Evolutionary conservation across 2,329 filamentous ascomycete species (phyloP), one percentile per base, ranked within the genome.

Genomic region (Trichoderma sp.): DNA sequence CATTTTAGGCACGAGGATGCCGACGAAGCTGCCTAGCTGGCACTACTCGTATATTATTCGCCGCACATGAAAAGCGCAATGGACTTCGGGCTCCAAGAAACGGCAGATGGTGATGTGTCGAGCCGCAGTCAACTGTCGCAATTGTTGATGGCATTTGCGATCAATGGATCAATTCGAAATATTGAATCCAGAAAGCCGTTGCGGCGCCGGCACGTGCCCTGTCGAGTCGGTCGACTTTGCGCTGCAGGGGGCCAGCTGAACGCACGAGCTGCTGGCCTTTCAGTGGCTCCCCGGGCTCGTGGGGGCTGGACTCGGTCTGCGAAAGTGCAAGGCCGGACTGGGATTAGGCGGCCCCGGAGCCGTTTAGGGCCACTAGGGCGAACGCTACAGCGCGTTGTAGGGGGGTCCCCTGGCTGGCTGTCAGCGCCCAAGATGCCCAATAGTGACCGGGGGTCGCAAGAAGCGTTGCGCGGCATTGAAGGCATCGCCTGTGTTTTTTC

Each of bases 241-340:
- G 57, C 57, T 62, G 63, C 70, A 71, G 64, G 62, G 62, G 70
- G 47, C 9, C 61, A 28, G 57, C 53, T 53, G 21, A 14, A 30
- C 34, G 56, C 14, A 56, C 65, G 56, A 61, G 53, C 36, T 63
- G 39, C 43, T 63, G 62, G 47, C 36, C 26, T 63, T 30, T 21
- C n/a, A 53, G 34, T 47, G 56, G 32, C 24, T 62, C 58, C 39
- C 57, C 39, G 67, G 67, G 26, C 26, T n/a, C 34, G 71, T 70
- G 71, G 71, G 71, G 71, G 71, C 71, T 70, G 51, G 43, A 34
- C 58, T 71, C 67, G 71, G 66, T 72, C 71, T 71, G 71, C 67
- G 24, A 70, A 65, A 60, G 70, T 65, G 70, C 69, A 71, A 66
- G 36, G 62, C 70, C 61, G 63, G 63, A 34, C 70, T 58, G 34